Evolutionary conservation across 108 stramenopile genomes (phyloP), one percentile per base, ranked within the genome.

Genomic region (Skeletonema tropicum): DNA sequence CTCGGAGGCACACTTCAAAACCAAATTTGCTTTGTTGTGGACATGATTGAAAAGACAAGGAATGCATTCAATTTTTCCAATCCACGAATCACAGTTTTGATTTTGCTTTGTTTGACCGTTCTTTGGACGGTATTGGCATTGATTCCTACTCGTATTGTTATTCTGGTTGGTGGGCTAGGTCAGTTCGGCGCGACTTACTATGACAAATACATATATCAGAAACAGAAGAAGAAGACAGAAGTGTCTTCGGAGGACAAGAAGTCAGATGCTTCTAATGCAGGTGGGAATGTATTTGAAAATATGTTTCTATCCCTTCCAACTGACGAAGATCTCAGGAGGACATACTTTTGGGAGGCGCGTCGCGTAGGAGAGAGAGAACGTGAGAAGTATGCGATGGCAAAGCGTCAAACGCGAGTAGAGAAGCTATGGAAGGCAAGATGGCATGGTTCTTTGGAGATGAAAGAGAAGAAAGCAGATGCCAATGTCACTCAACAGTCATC

Each of bases 51-150:
- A 73, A 65, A 73, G 15, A 67, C 60, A 0, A 64, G 87, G 26
- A 95, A 95, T 75, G 66, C 84, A 8, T 90, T 95, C 61, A 95
- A 90, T 64, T 95, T 93, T 63, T 86, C 94, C 57, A 77, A 76
- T 73, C 84, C 84, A 21, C 42, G 71, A 63, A 82, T 78, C 25
- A 73, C 84, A n/a, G 48, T 36, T 15, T 14, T 85, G 19, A 73
- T 85, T 57, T 68, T 85, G 26, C 35, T 82, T 30, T 69, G 72
- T 38, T 58, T 78, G 57, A 29, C 41, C 12, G 17, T 70, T 41
- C 52, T 85, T 12, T 85, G 84, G 84, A 38, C 66, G n/a, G 31
- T 82, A 10, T 57, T 85, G 33, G 80, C 73, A 21, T 48, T 67
- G 33, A 78, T 85, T 17, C 84, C 84, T 33, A 85, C 80, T 52